Base-by-base conservation (phyloP, 139 green algal species). In the Chlorella vulgaris region DNA sequence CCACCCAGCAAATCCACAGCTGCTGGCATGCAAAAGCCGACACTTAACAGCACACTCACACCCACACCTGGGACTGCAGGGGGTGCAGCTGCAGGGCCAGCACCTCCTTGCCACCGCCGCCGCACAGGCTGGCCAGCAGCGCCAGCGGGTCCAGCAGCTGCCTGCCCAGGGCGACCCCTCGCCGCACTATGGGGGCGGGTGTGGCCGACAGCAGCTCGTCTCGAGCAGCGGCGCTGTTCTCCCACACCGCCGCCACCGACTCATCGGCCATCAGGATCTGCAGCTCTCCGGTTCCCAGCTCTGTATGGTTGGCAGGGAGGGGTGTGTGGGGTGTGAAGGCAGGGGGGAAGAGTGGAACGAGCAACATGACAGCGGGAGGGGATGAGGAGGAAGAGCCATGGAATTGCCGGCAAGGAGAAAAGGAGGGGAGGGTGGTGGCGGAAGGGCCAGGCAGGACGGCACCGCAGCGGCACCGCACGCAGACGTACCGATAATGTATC, bases 131-230 rank as follows among this genome's bases (percentile, higher is more conserved):
- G 3, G 91, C 89, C 66, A 97, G 83, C 53, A 98, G 83, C 0
- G 91, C 79, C n/a, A 98, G 88, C 24, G 93, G 95, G 83, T 98
- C 94, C 40, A 98, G 90, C 69, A 91, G 78, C 47, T 86, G 70
- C 8, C 95, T 86, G 33, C 90, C 95, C 43, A 98, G 83, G 4
- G 87, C 95, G 28, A 97, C 90, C n/a, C 94, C 94, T 26, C 91
- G 89, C 13, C 93, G 90, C 66, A 98, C 91, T 21, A 95, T 87
- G 15, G 42, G 63, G 31, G 81, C 62, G 24, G n/a, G n/a, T n/a
- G 71, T 58, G 1, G 81, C 83, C 66, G 89, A 87, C 0, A 82
- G 80, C 55, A 97, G 84, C 85, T 97, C 91, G 47, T 86, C 84
- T n/a, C 77, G 69, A 0, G 92, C 93, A 0, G 90, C 81, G 8